Conservation (phyloP, 2,329 filamentous ascomycete species). For the Colletotrichum kahawae region DNA sequence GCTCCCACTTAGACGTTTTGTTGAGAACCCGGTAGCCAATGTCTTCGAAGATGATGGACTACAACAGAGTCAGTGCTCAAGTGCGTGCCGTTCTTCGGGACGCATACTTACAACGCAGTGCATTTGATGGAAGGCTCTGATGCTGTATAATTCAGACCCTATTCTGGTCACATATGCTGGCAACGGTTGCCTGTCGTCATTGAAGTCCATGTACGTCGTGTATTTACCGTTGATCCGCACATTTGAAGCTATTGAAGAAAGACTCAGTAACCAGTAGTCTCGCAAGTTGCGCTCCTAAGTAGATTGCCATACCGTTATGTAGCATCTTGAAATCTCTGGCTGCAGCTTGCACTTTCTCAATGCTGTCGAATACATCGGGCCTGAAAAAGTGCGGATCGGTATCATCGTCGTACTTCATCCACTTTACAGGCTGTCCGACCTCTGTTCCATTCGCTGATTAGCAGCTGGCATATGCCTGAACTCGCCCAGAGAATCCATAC, state of each 20-base stretch:
- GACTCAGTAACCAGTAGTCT: neutral
- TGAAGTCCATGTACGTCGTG: constrained; percentile 8
- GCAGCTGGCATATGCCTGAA: neutral
- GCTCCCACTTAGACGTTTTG: constrained; percentile 9
- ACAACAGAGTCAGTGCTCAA: neutral
- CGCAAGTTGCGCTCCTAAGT: neutral
- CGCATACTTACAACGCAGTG: neutral
- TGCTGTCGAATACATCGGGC: neutral
- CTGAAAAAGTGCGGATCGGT: constrained; percentile 6
- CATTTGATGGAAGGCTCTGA: constrained; percentile 14
- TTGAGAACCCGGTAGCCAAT: constrained; percentile 3
- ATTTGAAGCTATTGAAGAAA: neutral
- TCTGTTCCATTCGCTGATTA: neutral
- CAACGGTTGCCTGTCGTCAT: neutral
- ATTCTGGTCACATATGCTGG: neutral
- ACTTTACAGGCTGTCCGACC: constrained; percentile 5
- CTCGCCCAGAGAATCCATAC: neutral
- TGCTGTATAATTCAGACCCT: constrained; percentile 7
- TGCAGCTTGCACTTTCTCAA: neutral
- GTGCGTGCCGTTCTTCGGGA: accelerated
- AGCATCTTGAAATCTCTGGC: constrained; percentile 8
- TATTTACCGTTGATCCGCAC: constrained; percentile 7
- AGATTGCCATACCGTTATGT: neutral
- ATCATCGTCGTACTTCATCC: constrained; percentile 8
- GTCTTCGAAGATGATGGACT: constrained; percentile 11